A percentile compares a stretch with the other conserved stretches of the same genome.
Conservation (phyloP, 768 basidiomycete species). For the Mycena indigotica region DNA sequence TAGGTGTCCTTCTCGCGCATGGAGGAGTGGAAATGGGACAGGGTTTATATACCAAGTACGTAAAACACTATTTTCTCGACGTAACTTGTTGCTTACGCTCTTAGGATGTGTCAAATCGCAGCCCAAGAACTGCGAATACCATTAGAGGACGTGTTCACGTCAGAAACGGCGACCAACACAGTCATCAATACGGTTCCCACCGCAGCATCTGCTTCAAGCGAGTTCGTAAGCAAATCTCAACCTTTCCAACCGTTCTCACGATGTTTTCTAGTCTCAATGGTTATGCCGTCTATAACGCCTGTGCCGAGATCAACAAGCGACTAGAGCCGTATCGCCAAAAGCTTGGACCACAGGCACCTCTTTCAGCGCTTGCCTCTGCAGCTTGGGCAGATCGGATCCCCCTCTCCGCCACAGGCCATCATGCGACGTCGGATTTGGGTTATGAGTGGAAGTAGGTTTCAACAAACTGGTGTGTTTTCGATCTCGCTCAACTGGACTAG, state of each 20-base stretch:
- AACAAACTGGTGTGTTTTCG: not conserved
- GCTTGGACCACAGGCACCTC: conserved; percentile 17
- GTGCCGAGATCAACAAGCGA: conserved; percentile 22
- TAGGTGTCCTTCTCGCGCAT: conserved; percentile 23
- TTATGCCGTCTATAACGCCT: conserved; percentile 23
- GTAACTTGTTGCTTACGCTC: too few species aligned
- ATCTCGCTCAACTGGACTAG: conserved; percentile 2
- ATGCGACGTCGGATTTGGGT: conserved; percentile 13
- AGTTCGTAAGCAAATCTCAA: conserved; percentile 1
- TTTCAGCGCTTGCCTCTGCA: conserved; percentile 21
- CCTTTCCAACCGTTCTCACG: not conserved
- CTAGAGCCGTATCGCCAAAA: conserved; percentile 22
- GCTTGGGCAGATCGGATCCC: conserved; percentile 23
- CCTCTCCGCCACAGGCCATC: conserved; percentile 19
- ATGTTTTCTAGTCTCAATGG: conserved; percentile 15
- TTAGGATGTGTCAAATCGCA: conserved; percentile 26
- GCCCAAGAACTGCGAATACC: conserved; percentile 23
- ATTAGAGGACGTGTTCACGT: conserved; percentile 20
- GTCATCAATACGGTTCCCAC: conserved; percentile 21
- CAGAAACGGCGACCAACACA: conserved; percentile 18
- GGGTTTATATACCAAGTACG: conserved; percentile 25
- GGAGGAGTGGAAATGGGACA: conserved; percentile 25
- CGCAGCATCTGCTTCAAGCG: conserved; percentile 21
- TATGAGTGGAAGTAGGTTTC: conserved; percentile 25
- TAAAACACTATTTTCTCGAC: too few species aligned